phyloP scores from a whole-genome alignment of 257 asterid genomes.

The Rubia yunnanensis region DNA sequence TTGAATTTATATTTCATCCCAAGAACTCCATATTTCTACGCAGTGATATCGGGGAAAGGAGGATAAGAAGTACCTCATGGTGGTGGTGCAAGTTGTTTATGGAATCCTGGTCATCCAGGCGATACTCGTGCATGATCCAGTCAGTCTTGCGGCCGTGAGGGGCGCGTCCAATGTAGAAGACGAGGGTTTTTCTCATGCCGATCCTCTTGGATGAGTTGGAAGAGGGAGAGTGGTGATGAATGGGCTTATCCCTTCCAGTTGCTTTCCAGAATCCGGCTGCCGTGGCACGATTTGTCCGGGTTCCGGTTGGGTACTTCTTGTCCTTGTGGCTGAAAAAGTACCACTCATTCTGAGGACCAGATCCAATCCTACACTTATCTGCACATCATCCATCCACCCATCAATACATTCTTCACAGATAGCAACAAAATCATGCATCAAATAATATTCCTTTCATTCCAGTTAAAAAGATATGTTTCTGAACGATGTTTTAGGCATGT shows the following conservation, averaged over 20 bases:
- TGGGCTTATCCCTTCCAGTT: conserved; percentile 67
- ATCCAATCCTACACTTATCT: conserved; percentile 83
- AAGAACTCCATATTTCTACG: too few relatives aligned
- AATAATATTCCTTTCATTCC: too few relatives aligned
- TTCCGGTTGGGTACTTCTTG: conserved; percentile 79
- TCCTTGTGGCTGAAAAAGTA: conserved; percentile 84
- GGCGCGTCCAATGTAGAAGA: conserved; percentile 80
- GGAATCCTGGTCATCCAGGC: conserved; percentile 45
- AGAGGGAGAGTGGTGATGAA: conserved; percentile 24
- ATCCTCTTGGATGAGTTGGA: conserved; percentile 26
- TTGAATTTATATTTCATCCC: too few relatives aligned
- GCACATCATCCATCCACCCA: conserved; percentile 5
- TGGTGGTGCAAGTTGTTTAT: conserved; percentile 9
- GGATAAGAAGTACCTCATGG: not conserved
- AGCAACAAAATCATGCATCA: too few relatives aligned
- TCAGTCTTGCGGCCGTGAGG: conserved; percentile 83
- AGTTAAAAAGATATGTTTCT: too few relatives aligned
- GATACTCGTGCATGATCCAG: conserved; percentile 92
- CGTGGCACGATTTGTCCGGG: conserved; percentile 74
- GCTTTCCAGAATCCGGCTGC: conserved; percentile 85
- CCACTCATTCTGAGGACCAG: conserved; percentile 77
- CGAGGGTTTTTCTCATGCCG: conserved; percentile 85
- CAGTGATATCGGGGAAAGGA: not conserved
- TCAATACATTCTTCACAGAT: not conserved
- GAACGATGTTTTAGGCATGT: too few relatives aligned